Base-by-base conservation (phyloP, 2,329 filamentous ascomycete genomes). In the Ophiostoma himal-ulmi region DNA sequence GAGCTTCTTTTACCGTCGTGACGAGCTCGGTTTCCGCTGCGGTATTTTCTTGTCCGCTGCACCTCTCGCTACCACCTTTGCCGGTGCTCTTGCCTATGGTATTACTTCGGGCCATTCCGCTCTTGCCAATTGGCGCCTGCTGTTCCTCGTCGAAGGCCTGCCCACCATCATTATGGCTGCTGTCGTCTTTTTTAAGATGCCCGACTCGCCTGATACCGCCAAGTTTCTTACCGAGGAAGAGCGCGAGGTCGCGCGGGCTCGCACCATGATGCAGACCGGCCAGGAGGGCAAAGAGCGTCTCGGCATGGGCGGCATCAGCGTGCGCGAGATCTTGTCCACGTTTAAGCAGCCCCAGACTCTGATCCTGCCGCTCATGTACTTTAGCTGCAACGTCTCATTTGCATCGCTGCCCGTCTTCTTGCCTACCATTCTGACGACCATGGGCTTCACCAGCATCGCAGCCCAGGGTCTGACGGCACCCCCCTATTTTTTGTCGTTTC, bases 391-490 rank as follows among this genome's bases (percentile, higher is more conserved):
- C 72, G 79, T 76, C 1, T 74, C 74, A 4, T 76, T 76, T 37
- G 73, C 75, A 6, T 73, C 74, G 3, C 81, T 90, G 7, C 86
- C 88, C 0, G 86, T 89, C 6, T 90, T 89, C 75, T 81, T 90
- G 3, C 88, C 88, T 0, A 85, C 86, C 2, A 89, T 90, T 73
- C 80, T 90, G 20, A 79, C 83, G 65, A 82, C 86, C 70, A 91
- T 93, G 87, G 89, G 90, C 17, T 92, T 89, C 78, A 85, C 84
- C 0, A 81, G 84, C 22, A 84, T 91, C 73, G 81, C 88, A 71
- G 88, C 91, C 0, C 90, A 93, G 78, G 91, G 90, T 0, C 83
- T 93, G 14, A 89, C 89, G 0, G 89, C 89, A 0, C 90, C 90
- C 0, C 89, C 90, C 0, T 92, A 90, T 77, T 86, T 92, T 74